A percentile compares a stretch with the other conserved stretches of the same genome.
Evolutionary conservation across 805 yeast species (phyloP).

Genomic region (Candida anglica): DNA sequence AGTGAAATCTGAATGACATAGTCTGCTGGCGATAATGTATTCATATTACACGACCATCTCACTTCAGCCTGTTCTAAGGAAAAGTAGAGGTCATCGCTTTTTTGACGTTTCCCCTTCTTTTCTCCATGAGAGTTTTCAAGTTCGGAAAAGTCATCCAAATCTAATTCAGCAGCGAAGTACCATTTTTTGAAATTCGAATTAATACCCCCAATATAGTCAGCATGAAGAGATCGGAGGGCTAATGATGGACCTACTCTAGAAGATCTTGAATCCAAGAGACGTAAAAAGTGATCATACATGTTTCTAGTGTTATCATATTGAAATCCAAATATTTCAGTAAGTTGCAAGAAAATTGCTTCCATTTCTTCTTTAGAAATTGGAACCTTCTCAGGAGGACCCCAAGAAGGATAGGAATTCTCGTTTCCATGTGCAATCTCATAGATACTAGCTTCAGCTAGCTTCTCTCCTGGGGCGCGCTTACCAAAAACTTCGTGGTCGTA

Average conservation of each 20-base stretch:
- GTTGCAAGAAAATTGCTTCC: conserved; percentile 49
- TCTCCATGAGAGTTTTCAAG: conserved; percentile 22
- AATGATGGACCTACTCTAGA: conserved; percentile 54
- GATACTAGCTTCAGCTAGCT: conserved; percentile 36
- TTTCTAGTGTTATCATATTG: conserved; percentile 63
- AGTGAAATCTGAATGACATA: conserved; percentile 62
- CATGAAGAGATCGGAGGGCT: conserved; percentile 61
- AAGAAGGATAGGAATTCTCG: conserved; percentile 53
- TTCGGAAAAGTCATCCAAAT: conserved; percentile 49
- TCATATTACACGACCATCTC: conserved; percentile 52
- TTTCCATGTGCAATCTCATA: conserved; percentile 40
- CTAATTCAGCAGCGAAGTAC: conserved; percentile 74
- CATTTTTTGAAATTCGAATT: conserved; percentile 69
- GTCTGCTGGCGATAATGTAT: conserved; percentile 46
- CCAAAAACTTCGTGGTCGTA: too few relatives aligned
- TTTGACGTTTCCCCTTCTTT: conserved; percentile 17
- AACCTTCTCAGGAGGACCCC: conserved; percentile 38
- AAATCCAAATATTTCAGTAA: conserved; percentile 60
- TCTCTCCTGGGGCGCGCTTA: conserved; percentile 24
- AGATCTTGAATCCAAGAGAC: conserved; percentile 63
- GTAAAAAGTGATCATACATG: conserved; percentile 63
- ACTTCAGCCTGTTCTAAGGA: conserved; percentile 41
- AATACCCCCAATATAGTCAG: conserved; percentile 71
- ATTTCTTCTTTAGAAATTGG: conserved; percentile 55
- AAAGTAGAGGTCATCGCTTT: conserved; percentile 8